phyloP scores from a whole-genome alignment of 768 basidiomycete genomes.

The Boletus rubropictus region DNA sequence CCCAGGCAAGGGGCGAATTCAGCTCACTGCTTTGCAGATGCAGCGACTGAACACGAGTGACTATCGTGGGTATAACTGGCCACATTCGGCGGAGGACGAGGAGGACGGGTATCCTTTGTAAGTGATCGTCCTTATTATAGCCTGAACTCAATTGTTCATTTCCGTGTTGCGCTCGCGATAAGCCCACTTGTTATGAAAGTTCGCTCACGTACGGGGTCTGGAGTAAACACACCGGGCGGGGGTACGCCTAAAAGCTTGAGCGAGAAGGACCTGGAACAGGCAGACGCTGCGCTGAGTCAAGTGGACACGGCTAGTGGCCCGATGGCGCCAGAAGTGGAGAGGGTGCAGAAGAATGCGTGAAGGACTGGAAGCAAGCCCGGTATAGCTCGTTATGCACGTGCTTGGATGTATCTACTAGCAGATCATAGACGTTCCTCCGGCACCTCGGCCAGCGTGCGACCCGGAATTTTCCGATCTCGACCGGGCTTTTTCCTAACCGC shows the following conservation, averaged over 20 bases:
- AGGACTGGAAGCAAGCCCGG: neutral
- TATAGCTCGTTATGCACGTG: neutral
- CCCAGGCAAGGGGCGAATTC: neutral
- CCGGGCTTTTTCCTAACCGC: neutral
- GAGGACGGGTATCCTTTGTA: constrained; percentile 90
- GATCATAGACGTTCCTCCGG: neutral
- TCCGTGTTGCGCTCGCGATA: neutral
- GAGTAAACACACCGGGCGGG: constrained; percentile 84
- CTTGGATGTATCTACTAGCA: constrained; percentile 17
- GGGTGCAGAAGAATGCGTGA: neutral
- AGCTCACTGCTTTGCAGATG: constrained; percentile 50
- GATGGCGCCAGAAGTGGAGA: neutral
- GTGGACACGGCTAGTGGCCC: constrained; percentile 31
- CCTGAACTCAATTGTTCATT: constrained; percentile 4
- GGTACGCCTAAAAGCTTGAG: constrained; percentile 72
- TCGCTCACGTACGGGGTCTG: constrained; percentile 73
- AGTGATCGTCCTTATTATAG: constrained; percentile 31
- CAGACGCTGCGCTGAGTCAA: constrained; percentile 81
- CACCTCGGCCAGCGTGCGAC: neutral
- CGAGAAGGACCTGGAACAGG: constrained; percentile 80
- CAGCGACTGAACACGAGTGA: constrained; percentile 81
- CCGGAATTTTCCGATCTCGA: constrained; percentile 18
- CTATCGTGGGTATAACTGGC: constrained; percentile 62
- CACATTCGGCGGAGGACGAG: constrained; percentile 60
- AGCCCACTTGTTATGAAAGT: constrained; percentile 91